Evolutionary conservation across 2,329 filamentous ascomycete species (phyloP).

Genomic region (Thermoascus crustaceus): DNA sequence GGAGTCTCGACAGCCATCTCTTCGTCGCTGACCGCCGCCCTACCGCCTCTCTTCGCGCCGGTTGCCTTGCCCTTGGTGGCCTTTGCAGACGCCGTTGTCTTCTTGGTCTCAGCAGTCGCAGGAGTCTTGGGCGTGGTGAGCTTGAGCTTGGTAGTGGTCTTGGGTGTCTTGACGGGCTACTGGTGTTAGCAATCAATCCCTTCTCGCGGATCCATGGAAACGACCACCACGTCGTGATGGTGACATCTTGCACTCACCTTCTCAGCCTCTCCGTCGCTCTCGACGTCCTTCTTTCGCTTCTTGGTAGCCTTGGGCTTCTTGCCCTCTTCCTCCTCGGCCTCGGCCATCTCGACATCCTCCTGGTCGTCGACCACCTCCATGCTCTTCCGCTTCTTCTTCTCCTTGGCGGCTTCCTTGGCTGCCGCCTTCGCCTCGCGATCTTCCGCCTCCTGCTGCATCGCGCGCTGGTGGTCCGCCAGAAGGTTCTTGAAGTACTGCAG

Average conservation of each 20-base stretch:
- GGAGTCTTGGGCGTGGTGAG: slow-evolving; percentile 53
- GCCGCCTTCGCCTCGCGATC: slow-evolving; percentile 59
- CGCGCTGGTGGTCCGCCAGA: slow-evolving; percentile 52
- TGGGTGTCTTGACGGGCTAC: slow-evolving; percentile 57
- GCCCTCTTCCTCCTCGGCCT: slow-evolving; percentile 34
- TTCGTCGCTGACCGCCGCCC: slow-evolving; percentile 47
- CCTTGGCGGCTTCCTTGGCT: slow-evolving; percentile 47
- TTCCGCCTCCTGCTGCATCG: slow-evolving; percentile 49
- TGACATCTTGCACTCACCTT: slow-evolving; percentile 57
- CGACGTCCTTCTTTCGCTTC: slow-evolving; percentile 72
- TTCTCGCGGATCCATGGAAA: too few relatives aligned
- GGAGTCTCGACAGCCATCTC: slow-evolving; percentile 47
- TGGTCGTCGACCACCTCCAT: slow-evolving; percentile 42
- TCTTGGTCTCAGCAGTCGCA: slow-evolving; percentile 37
- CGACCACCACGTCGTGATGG: too few relatives aligned
- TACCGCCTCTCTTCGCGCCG: slow-evolving; percentile 51
- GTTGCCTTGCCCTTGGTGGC: slow-evolving; percentile 47
- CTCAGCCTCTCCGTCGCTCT: slow-evolving; percentile 61
- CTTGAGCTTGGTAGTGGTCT: slow-evolving; percentile 48
- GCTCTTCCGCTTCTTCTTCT: slow-evolving; percentile 43
- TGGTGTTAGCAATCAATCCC: slow-evolving; percentile 23
- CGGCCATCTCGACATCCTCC: slow-evolving; percentile 49
- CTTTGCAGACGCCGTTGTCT: slow-evolving; percentile 46
- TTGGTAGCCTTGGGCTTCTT: slow-evolving; percentile 52
- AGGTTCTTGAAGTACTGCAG: slow-evolving; percentile 78